Percentiles rank a stretch among this genome's conserved stretches.
These are phyloP conservation scores for Saccharomycopsis babjevae DNA, from an alignment of 805 yeast species.

Conservation along the genomic window DNA sequence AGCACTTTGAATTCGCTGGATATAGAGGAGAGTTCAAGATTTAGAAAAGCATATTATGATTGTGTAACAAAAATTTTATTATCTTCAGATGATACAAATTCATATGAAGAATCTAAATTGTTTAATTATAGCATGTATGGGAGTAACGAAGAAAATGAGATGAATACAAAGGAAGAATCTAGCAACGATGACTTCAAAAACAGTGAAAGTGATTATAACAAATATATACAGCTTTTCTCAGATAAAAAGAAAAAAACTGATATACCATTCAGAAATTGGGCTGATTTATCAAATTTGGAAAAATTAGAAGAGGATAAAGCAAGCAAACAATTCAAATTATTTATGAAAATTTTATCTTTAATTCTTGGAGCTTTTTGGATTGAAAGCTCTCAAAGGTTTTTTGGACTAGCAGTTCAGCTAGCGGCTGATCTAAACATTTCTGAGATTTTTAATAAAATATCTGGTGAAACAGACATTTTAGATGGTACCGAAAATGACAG, in stretches of 20 bases:
- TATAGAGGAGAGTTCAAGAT: neutral
- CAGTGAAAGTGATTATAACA: slow-evolving; percentile 10
- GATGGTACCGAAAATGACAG: slow-evolving; percentile 16
- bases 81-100: neutral
- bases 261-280: slow-evolving; percentile 17
- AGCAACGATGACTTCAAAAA: neutral
- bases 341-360: slow-evolving; percentile 49
- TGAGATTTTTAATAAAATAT: neutral
- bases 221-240: slow-evolving; percentile 8
- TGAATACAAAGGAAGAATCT: neutral
- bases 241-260: slow-evolving; percentile 20
- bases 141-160: neutral
- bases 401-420: slow-evolving; percentile 57
- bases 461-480: slow-evolving; percentile 20
- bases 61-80: neutral
- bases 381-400: slow-evolving; percentile 52
- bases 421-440: slow-evolving; percentile 42
- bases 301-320: slow-evolving; percentile 11
- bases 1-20: slow-evolving; percentile 31
- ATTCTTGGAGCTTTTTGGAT: slow-evolving; percentile 63
- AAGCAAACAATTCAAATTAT: slow-evolving; percentile 13
- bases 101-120: neutral
- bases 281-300: slow-evolving; percentile 32
- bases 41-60: neutral
- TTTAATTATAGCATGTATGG: neutral